phyloP scores from a whole-genome alignment of 106 monocot genomes.

The Allium cepa region DNA sequence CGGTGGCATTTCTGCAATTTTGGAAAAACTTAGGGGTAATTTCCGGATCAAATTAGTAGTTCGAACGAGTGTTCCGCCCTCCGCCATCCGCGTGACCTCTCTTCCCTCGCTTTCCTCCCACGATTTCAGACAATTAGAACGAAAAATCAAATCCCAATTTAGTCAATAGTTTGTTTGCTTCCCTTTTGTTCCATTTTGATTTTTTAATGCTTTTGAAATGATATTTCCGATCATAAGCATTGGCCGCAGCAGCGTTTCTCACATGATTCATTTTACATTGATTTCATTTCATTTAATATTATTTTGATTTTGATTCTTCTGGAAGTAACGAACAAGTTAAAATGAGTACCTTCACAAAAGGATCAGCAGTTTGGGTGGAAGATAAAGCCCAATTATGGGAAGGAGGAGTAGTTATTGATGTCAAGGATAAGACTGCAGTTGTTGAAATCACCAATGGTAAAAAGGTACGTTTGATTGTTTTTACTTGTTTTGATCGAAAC shows the following conservation, averaged over 20 bases:
- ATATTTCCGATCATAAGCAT: not conserved
- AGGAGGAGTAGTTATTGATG: conserved; percentile 34
- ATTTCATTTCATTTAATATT: not conserved
- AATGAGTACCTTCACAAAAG: conserved; percentile 25
- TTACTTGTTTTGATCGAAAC: not conserved
- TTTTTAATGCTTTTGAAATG: not conserved
- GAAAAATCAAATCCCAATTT: not conserved
- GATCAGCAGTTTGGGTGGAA: conserved; percentile 46
- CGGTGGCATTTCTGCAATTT: conserved; percentile 7
- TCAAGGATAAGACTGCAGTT: conserved; percentile 6
- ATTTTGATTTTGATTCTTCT: conserved; percentile 1
- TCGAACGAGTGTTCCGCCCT: conserved; percentile 15
- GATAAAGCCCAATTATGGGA: conserved; percentile 29
- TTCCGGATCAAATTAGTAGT: not conserved
- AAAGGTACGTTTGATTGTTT: conserved; percentile 12
- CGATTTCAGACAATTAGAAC: not conserved
- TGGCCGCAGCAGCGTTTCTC: not conserved
- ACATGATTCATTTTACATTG: not conserved
- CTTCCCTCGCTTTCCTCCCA: conserved; percentile 2
- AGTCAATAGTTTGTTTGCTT: not conserved
- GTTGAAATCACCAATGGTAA: conserved; percentile 20
- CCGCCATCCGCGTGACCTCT: conserved; percentile 6
- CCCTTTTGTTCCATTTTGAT: not conserved
- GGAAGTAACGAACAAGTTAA: not conserved
- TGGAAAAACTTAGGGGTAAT: not conserved